Percentiles rank a stretch among this genome's conserved stretches.
Evolutionary conservation across 176 grass and related monocot genomes (phyloP).

Genomic region (barley (Hordeum vulgare)): MorexV3_pseudomolecules_assembly NC_058524.1:431308204-431308703

Average conservation of each 20-base stretch:
- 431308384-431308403: slow-evolving; percentile 10
- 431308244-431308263: not conserved
- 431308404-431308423: slow-evolving; percentile 56
- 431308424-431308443: slow-evolving; percentile 94
- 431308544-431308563: slow-evolving; percentile 17
- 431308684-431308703: not conserved
- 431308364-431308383: not conserved
- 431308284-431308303: not conserved
- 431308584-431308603: not conserved
- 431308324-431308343: not conserved
- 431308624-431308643: not conserved
- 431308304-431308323: not conserved
- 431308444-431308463: slow-evolving; percentile 81
- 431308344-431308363: not conserved
- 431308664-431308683: not conserved
- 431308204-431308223: not conserved
- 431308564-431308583: not conserved
- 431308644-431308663: not conserved
- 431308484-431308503: slow-evolving; percentile 94
- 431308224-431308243: not conserved
- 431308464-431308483: slow-evolving; percentile 86
- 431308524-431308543: slow-evolving; percentile 74
- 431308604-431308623: not conserved
- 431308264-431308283: not conserved
- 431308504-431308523: slow-evolving; percentile 90